Evolutionary conservation across 2,329 filamentous ascomycete genomes (phyloP).

Genomic region (Alternaria arborescens): DNA sequence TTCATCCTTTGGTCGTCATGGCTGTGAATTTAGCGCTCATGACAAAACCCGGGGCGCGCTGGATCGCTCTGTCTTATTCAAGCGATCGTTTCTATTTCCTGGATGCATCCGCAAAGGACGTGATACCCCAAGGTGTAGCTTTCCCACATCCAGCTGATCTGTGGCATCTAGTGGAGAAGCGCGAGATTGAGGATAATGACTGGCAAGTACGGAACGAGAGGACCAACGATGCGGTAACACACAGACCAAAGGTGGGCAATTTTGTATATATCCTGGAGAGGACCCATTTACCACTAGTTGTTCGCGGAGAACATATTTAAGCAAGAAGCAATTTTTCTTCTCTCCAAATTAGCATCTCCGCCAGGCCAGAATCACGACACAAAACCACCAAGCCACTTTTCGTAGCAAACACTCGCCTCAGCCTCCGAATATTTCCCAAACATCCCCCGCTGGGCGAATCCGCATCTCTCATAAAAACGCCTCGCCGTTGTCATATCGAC

Average conservation of each 20-base stretch:
- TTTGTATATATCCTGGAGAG: conserved; percentile 53
- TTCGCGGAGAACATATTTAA: conserved; percentile 21
- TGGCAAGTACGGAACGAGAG: conserved; percentile 19
- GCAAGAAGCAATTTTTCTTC: not conserved
- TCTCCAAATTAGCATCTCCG: not conserved
- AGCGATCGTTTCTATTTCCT: conserved; percentile 51
- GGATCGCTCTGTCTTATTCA: conserved; percentile 54
- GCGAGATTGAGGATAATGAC: conserved; percentile 40
- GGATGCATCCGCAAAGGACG: conserved; percentile 17
- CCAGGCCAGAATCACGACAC: not conserved
- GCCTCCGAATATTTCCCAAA: not conserved
- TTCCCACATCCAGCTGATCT: conserved; percentile 50
- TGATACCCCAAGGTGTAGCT: conserved; percentile 32
- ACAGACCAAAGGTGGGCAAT: conserved; percentile 49
- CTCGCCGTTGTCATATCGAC: not conserved
- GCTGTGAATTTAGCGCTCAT: conserved; percentile 53
- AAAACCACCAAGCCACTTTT: not conserved
- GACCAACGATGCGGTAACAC: conserved; percentile 27
- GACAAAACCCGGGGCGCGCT: conserved; percentile 48
- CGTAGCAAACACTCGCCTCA: not conserved
- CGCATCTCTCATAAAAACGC: not conserved
- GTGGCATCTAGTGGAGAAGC: conserved; percentile 49
- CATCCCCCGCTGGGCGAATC: not conserved
- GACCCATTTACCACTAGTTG: conserved; percentile 40
- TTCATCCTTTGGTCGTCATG: conserved; percentile 52